These are phyloP conservation scores for Amauroascus verrucosus DNA, from an alignment of 2,329 filamentous ascomycete species.

Conservation along the genomic window DNA sequence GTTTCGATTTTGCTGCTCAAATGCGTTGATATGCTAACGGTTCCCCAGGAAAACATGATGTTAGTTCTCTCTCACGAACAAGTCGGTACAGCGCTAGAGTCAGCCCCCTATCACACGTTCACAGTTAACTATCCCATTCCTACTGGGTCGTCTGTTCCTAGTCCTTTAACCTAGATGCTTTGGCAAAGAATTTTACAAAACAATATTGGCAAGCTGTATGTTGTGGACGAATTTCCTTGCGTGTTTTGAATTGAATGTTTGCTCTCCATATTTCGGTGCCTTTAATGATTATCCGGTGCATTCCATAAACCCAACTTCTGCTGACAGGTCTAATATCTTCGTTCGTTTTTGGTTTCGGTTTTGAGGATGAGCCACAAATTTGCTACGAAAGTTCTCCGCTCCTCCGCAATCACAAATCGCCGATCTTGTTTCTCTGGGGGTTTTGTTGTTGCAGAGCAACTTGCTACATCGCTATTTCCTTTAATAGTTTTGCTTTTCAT, in stretches of 20 bases:
- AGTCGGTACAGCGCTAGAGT: conserved; percentile 33
- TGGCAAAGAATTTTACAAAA: neutral
- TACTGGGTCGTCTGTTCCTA: neutral
- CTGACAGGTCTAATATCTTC: neutral
- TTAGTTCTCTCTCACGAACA: conserved; percentile 38
- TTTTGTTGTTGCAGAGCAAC: conserved; percentile 11
- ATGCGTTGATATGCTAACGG: conserved; percentile 17
- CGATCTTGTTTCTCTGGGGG: neutral
- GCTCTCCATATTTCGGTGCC: conserved; percentile 5
- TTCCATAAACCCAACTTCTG: neutral
- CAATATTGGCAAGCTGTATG: conserved; percentile 9
- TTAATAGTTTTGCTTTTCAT: conserved; percentile 4
- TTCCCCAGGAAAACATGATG: conserved; percentile 61
- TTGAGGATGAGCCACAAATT: conserved; percentile 2
- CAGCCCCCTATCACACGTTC: conserved; percentile 30
- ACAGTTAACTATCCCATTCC: conserved; percentile 21
- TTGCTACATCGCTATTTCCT: neutral
- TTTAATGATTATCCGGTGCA: conserved; percentile 8
- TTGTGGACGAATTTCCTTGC: conserved; percentile 17
- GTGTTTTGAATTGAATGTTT: conserved; percentile 5
- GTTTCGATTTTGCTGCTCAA: neutral
- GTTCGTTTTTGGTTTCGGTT: neutral
- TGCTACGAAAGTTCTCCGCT: conserved; percentile 5
- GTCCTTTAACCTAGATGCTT: neutral
- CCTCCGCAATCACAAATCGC: neutral